Evolutionary conservation across 345 rosid species (phyloP).

Genomic region (Lepidium africanum): DNA sequence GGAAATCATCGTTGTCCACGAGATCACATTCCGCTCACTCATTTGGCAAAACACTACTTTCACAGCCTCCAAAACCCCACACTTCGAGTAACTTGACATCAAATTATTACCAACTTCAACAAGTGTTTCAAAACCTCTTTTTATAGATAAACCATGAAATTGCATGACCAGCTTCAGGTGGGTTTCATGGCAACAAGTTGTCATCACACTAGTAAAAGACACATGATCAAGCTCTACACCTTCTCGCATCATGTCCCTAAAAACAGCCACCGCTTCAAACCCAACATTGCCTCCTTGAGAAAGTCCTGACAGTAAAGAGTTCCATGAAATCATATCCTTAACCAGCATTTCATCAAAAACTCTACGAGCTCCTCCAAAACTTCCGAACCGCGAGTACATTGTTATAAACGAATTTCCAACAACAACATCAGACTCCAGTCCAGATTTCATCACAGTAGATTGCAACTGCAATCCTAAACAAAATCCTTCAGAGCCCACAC

Average conservation of each 20-base stretch:
- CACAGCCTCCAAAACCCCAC: conserved; percentile 49
- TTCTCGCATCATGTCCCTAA: conserved; percentile 52
- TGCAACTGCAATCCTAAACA: conserved; percentile 68
- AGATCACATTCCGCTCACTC: conserved; percentile 60
- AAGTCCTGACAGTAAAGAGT: conserved; percentile 75
- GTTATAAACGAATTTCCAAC: conserved; percentile 79
- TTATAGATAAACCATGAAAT: conserved; percentile 65
- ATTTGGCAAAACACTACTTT: conserved; percentile 47
- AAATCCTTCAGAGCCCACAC: conserved; percentile 49
- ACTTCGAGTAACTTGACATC: conserved; percentile 67
- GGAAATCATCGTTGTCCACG: conserved; percentile 87
- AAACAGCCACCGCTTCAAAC: conserved; percentile 44
- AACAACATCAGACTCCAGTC: conserved; percentile 48
- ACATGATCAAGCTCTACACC: conserved; percentile 76
- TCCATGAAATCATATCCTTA: conserved; percentile 81
- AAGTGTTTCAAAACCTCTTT: conserved; percentile 55
- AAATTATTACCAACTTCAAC: conserved; percentile 60
- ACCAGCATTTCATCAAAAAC: conserved; percentile 58
- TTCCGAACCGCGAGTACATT: conserved; percentile 55
- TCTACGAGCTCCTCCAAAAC: conserved; percentile 45
- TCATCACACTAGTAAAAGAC: conserved; percentile 63
- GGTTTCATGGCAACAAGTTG: conserved; percentile 67
- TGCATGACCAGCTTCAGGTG: conserved; percentile 64
- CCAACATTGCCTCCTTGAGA: conserved; percentile 54
- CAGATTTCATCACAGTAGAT: conserved; percentile 39